phyloP scores from a whole-genome alignment of 2,329 filamentous ascomycete species.

The Ophiostoma pallidulum region DNA sequence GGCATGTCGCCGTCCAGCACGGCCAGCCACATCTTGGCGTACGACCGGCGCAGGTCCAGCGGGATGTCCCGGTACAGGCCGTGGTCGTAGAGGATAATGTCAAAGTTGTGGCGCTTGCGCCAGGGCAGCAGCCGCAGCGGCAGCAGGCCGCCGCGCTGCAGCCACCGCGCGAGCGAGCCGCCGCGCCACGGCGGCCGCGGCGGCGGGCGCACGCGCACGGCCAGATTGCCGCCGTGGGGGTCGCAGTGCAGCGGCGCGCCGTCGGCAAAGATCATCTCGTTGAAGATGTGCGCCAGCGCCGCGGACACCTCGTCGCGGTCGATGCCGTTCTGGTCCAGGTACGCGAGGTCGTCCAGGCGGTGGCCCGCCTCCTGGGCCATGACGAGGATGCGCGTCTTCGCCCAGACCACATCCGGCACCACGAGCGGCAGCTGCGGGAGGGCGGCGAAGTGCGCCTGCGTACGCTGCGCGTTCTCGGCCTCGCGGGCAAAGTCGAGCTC shows the following conservation, averaged over 20 bases:
- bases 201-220: constrained; percentile 45
- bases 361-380: constrained; percentile 89
- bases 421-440: constrained; percentile 64
- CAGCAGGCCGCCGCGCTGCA: background rate
- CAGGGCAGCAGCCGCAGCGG: constrained; percentile 17
- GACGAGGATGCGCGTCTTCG: constrained; percentile 78
- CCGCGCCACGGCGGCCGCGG: no score
- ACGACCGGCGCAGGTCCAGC: constrained; percentile 64
- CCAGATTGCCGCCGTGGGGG: constrained; percentile 92
- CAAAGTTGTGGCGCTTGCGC: constrained; percentile 61
- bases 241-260: constrained; percentile 90
- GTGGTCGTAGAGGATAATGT: constrained; percentile 93
- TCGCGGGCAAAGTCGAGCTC: constrained; percentile 87
- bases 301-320: constrained; percentile 93
- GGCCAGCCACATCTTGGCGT: constrained; percentile 95
- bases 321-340: constrained; percentile 75
- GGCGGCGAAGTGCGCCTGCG: constrained; percentile 69
- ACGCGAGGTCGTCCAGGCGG: constrained; percentile 80
- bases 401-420: constrained; percentile 84
- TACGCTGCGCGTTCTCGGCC: constrained; percentile 71
- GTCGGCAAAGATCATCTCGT: constrained; percentile 97
- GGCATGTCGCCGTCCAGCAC: constrained; percentile 83
- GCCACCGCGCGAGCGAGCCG: background rate
- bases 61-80: constrained; percentile 93
- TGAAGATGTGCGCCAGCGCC: constrained; percentile 84